Percentiles rank a stretch among this genome's conserved stretches.
Conservation (phyloP, 2,329 filamentous ascomycete species). For the Aspergillus pseudonomiae region DNA sequence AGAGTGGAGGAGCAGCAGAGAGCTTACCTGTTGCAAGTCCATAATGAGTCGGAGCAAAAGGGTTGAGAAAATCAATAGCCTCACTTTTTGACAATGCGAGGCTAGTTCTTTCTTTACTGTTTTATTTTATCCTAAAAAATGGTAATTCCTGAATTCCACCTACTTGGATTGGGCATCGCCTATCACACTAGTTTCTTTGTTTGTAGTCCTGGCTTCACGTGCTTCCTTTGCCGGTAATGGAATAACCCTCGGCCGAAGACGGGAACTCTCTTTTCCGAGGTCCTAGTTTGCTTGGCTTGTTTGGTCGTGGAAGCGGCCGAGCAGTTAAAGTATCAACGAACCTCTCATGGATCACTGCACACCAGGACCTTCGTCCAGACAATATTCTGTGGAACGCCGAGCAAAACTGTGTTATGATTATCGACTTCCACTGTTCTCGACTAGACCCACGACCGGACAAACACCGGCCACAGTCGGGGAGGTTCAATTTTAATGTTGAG, state of each 20-base stretch:
- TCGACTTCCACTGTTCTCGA: too few species aligned
- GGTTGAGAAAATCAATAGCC: not conserved
- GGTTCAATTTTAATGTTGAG: too few species aligned
- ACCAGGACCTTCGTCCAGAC: too few species aligned
- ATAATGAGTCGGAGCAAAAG: not conserved
- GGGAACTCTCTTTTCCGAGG: not conserved
- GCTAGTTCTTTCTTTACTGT: not conserved
- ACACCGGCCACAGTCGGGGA: too few species aligned
- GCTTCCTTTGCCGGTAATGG: not conserved
- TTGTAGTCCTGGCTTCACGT: not conserved
- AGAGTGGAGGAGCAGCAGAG: not conserved
- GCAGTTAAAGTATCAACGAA: too few species aligned
- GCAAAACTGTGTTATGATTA: too few species aligned
- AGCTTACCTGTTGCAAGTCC: not conserved
- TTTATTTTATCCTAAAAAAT: not conserved
- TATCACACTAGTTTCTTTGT: slow-evolving; percentile 18
- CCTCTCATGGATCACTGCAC: too few species aligned
- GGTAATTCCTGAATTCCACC: not conserved
- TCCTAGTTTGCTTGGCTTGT: too few species aligned
- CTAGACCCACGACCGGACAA: too few species aligned
- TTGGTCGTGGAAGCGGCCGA: too few species aligned
- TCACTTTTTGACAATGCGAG: not conserved
- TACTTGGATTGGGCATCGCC: not conserved
- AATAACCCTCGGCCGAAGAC: not conserved
- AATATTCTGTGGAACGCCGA: too few species aligned